These are phyloP conservation scores for Podila verticillata DNA, from an alignment of 192 early-diverging fungal genomes.

Conservation along the genomic window DNA sequence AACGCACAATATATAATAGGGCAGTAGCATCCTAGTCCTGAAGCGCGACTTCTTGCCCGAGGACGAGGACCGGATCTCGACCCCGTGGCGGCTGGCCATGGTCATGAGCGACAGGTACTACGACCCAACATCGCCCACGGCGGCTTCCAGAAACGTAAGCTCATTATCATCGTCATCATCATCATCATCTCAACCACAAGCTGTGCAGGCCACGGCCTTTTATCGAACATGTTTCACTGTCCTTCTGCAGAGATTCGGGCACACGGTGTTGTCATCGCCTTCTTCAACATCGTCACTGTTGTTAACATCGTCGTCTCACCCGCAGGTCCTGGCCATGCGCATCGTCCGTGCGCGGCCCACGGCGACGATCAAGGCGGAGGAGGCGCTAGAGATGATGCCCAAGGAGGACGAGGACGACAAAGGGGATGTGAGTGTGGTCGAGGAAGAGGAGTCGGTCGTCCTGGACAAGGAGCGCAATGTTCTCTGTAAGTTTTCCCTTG, in stretches of 20 bases:
- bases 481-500: constrained; percentile 9
- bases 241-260: no score
- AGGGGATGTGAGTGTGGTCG: background rate
- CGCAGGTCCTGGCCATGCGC: constrained; percentile 1
- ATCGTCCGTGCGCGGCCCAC: background rate
- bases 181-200: background rate
- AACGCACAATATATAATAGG: constrained; percentile 1
- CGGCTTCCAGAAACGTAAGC: background rate
- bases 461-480: constrained; percentile 11
- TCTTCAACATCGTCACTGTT: background rate
- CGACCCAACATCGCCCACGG: background rate
- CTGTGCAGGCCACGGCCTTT: background rate
- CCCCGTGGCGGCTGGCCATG: constrained; percentile 28
- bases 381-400: background rate
- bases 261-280: background rate
- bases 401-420: background rate
- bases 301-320: background rate
- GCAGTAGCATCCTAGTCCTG: constrained; percentile 21
- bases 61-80: no score
- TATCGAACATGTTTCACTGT: no score
- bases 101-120: constrained; percentile 15
- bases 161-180: background rate
- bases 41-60: background rate
- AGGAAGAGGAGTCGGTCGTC: background rate
- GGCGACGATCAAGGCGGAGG: background rate